Conservation (phyloP, 2,329 filamentous ascomycete genomes). For the Calonectria henricotiae region DNA sequence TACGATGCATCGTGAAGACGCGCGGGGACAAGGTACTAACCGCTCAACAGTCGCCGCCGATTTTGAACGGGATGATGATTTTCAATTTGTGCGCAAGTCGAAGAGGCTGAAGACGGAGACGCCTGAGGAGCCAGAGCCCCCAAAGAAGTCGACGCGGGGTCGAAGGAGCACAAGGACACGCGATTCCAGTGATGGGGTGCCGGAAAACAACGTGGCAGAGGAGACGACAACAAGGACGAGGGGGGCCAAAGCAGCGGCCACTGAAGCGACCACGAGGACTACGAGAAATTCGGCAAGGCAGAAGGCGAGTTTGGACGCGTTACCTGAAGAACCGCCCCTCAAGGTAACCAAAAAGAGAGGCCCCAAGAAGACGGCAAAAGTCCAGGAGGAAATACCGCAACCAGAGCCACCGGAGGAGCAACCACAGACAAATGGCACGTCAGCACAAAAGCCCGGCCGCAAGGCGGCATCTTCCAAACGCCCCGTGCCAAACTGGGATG, state of each 20-base stretch:
- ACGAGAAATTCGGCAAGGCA: conserved; percentile 58
- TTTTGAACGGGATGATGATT: conserved; percentile 85
- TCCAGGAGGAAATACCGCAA: conserved; percentile 57
- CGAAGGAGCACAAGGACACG: conserved; percentile 56
- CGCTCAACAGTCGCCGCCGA: conserved; percentile 57
- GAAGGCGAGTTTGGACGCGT: conserved; percentile 61
- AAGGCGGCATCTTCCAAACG: conserved; percentile 45
- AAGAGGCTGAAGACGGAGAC: conserved; percentile 76
- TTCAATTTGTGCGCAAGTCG: conserved; percentile 80
- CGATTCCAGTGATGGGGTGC: conserved; percentile 56
- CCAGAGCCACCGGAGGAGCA: conserved; percentile 52
- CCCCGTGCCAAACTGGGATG: conserved; percentile 45
- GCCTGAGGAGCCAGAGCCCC: conserved; percentile 59
- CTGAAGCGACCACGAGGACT: conserved; percentile 30
- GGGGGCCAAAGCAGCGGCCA: conserved; percentile 43
- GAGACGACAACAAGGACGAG: conserved; percentile 42
- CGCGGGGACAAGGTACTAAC: conserved; percentile 43
- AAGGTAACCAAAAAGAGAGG: conserved; percentile 60
- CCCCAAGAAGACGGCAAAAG: conserved; percentile 64
- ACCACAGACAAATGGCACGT: conserved; percentile 52
- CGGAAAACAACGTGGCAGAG: conserved; percentile 45
- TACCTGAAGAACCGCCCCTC: conserved; percentile 58
- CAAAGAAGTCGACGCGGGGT: conserved; percentile 61
- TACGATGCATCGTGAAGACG: conserved; percentile 60
- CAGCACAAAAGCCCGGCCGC: conserved; percentile 42